Conservation (phyloP, 2,329 filamentous ascomycete genomes). For the Septoria linicola region DNA sequence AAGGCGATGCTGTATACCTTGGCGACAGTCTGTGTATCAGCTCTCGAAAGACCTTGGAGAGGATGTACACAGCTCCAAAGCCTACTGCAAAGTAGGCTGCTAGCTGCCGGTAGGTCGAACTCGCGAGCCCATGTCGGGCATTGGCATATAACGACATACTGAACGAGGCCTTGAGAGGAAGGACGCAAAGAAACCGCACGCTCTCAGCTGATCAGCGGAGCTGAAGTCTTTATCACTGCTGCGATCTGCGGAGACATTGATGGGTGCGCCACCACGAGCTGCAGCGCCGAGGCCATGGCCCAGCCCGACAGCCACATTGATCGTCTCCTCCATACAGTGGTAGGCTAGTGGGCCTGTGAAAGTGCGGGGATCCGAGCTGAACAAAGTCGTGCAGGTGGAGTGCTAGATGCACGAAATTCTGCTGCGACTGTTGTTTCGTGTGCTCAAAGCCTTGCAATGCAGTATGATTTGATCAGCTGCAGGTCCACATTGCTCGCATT, state of each 20-base stretch:
- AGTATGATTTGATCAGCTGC: no score
- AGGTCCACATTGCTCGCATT: no score
- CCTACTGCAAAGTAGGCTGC: constrained; percentile 7
- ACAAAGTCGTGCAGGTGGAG: no score
- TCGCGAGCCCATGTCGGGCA: constrained; percentile 6
- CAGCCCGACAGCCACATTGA: no score
- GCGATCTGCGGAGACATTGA: not conserved
- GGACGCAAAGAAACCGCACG: not conserved
- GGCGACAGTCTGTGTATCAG: constrained; percentile 10
- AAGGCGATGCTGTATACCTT: no score
- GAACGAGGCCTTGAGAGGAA: not conserved
- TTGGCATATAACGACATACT: not conserved
- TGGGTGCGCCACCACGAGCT: not conserved
- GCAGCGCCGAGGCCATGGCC: no score
- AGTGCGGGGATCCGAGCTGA: no score
- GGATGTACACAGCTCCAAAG: constrained; percentile 5
- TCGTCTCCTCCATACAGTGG: no score
- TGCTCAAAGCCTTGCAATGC: no score
- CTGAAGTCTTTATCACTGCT: not conserved
- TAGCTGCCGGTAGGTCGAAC: constrained; percentile 7
- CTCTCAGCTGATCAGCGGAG: not conserved
- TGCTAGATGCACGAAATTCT: no score
- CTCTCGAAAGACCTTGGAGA: constrained; percentile 12
- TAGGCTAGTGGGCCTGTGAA: no score
- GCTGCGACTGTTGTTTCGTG: no score